A percentile compares a stretch with the other conserved stretches of the same genome.
These are phyloP conservation scores for Aspergillus steynii DNA, from an alignment of 495 filamentous ascomycete species.

Conservation along the genomic window DNA sequence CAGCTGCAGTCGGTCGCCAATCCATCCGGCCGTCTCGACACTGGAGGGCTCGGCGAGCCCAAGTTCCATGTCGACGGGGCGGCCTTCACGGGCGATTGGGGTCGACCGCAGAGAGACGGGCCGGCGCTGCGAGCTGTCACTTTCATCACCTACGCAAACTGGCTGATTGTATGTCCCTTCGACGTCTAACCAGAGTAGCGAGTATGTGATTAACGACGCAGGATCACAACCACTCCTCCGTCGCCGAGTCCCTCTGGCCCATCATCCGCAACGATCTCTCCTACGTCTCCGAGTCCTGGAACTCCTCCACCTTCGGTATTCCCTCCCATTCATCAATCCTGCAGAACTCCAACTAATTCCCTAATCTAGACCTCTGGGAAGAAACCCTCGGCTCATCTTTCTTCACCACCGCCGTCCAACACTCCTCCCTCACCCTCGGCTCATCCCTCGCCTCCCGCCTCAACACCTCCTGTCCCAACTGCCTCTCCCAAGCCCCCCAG, in stretches of 20 bases:
- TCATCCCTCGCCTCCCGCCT: conserved; percentile 48
- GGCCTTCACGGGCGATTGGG: conserved; percentile 59
- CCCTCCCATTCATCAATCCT: not conserved
- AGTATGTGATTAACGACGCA: not conserved
- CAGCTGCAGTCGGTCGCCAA: conserved; percentile 54
- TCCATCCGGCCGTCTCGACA: conserved; percentile 53
- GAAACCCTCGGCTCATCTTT: conserved; percentile 60
- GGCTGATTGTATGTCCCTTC: conserved; percentile 26
- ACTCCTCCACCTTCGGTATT: conserved; percentile 33
- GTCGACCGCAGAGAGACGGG: conserved; percentile 63
- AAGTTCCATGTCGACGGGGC: conserved; percentile 58
- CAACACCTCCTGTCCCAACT: conserved; percentile 42
- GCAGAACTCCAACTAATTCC: conserved; percentile 42
- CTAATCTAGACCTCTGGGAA: conserved; percentile 61
- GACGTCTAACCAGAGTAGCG: not conserved
- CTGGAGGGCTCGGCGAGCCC: conserved; percentile 60
- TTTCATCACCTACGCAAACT: conserved; percentile 37
- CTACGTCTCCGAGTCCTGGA: conserved; percentile 73
- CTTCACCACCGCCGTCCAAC: conserved; percentile 57
- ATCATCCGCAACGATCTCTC: conserved; percentile 57
- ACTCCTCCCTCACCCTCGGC: conserved; percentile 61
- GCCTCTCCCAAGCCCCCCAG: conserved; percentile 56
- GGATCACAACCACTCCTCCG: conserved; percentile 41
- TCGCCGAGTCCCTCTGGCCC: conserved; percentile 47
- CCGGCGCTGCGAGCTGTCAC: conserved; percentile 46